Conservation (phyloP, 192 early-diverging fungal genomes). For the Backusella mclennaniae region DNA sequence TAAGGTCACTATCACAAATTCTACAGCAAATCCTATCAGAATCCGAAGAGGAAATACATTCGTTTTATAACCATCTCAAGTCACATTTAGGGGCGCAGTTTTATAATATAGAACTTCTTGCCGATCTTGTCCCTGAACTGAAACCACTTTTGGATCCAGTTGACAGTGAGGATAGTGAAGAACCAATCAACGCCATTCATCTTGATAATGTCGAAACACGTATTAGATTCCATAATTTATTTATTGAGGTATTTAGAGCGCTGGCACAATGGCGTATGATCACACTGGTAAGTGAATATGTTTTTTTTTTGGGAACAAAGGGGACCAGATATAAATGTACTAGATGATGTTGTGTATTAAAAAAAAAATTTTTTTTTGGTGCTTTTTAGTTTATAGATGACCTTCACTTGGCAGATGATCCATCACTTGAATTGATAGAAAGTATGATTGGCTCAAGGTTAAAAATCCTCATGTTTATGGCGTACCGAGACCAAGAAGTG, state of each 20-base stretch:
- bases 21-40: slow-evolving; percentile 35
- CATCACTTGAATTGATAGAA: slow-evolving; percentile 29
- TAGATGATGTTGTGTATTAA: neutral
- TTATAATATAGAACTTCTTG: slow-evolving; percentile 17
- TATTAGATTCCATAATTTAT: slow-evolving; percentile 25
- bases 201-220: slow-evolving; percentile 22
- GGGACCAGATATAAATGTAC: neutral
- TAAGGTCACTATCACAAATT: slow-evolving; percentile 29
- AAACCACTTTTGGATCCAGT: slow-evolving; percentile 15
- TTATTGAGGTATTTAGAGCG: slow-evolving; percentile 30
- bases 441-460: slow-evolving; percentile 21
- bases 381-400: slow-evolving; percentile 32
- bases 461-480: slow-evolving; percentile 23
- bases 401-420: slow-evolving; percentile 35
- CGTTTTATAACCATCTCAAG: slow-evolving; percentile 20
- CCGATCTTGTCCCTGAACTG: slow-evolving; percentile 32
- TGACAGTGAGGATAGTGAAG: neutral
- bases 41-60: slow-evolving; percentile 24
- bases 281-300: slow-evolving; percentile 21
- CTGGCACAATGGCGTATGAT: slow-evolving; percentile 29
- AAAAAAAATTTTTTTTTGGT: neutral
- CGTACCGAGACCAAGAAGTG: slow-evolving; percentile 23
- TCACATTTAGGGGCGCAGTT: slow-evolving; percentile 16
- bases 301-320: too few species aligned
- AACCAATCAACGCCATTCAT: neutral